These are phyloP conservation scores for Saccharomycopsis fermentans DNA, from an alignment of 805 yeast species.

Conservation along the genomic window DNA sequence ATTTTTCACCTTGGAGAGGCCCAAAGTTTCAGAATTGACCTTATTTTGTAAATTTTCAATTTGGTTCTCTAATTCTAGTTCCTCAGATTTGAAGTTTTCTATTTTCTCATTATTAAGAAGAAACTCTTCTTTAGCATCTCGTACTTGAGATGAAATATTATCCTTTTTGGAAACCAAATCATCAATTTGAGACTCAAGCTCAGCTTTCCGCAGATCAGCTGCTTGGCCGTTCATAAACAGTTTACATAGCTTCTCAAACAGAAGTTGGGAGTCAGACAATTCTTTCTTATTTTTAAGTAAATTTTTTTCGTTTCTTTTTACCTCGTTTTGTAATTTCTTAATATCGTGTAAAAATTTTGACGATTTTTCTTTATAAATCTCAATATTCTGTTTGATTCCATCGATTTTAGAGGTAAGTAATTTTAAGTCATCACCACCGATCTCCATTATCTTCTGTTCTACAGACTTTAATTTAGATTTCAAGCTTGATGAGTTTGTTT, in stretches of 20 bases:
- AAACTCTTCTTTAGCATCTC: constrained; percentile 31
- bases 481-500: constrained; percentile 43
- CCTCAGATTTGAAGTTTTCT: constrained; percentile 50
- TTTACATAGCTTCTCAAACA: constrained; percentile 27
- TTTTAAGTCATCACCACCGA: constrained; percentile 82
- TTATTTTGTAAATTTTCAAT: constrained; percentile 44
- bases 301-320: constrained; percentile 42
- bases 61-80: constrained; percentile 55
- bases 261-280: constrained; percentile 26
- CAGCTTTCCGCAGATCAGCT: constrained; percentile 25
- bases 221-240: constrained; percentile 23
- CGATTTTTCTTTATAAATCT: constrained; percentile 45
- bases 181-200: constrained; percentile 21
- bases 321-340: constrained; percentile 55
- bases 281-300: constrained; percentile 40
- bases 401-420: constrained; percentile 76
- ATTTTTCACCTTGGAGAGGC: constrained; percentile 29
- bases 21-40: constrained; percentile 30
- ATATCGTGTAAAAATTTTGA: constrained; percentile 45
- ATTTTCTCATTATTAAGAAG: constrained; percentile 34
- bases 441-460: constrained; percentile 73
- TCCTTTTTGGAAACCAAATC: constrained; percentile 27
- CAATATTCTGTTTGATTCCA: constrained; percentile 57
- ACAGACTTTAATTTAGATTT: constrained; percentile 48
- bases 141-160: constrained; percentile 32